Evolutionary conservation across 2,329 filamentous ascomycete genomes (phyloP).

Genomic region (Stachybotrys echinatus): DNA sequence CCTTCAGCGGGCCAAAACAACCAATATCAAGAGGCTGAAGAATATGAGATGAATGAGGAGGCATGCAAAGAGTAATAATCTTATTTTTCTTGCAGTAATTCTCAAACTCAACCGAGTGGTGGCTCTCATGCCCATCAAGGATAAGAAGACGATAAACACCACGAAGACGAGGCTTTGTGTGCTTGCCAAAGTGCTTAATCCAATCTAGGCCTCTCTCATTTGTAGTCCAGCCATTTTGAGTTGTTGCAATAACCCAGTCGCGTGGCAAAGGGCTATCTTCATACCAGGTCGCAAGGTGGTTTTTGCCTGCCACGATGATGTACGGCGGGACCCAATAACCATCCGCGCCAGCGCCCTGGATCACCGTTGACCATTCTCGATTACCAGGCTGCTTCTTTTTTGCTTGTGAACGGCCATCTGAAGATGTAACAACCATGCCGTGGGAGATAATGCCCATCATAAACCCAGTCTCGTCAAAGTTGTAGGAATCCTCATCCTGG

Average conservation of each 20-base stretch:
- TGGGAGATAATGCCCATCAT: constrained; percentile 20
- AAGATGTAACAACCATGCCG: constrained; percentile 17
- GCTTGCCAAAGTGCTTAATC: background rate
- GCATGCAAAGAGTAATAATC: constrained; percentile 1
- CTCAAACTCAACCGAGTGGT: background rate
- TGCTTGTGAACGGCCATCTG: constrained; percentile 10
- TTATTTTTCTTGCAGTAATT: constrained; percentile 1
- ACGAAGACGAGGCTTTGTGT: background rate
- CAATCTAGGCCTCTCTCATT: background rate
- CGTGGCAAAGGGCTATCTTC: background rate
- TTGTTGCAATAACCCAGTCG: background rate
- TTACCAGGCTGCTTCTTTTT: constrained; percentile 18
- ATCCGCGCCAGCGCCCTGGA: constrained; percentile 2
- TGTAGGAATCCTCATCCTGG: constrained; percentile 13
- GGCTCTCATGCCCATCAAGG: constrained; percentile 1
- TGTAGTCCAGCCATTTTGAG: background rate
- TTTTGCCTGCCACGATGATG: background rate
- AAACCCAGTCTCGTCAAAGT: constrained; percentile 23
- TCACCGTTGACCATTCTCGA: constrained; percentile 19
- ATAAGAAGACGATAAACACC: background rate
- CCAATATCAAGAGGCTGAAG: background rate
- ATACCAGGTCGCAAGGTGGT: background rate
- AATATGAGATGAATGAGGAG: background rate
- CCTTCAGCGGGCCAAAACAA: background rate
- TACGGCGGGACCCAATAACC: background rate